phyloP scores from a whole-genome alignment of 331 rosid species.

The Erythrophleum ivorense region DNA sequence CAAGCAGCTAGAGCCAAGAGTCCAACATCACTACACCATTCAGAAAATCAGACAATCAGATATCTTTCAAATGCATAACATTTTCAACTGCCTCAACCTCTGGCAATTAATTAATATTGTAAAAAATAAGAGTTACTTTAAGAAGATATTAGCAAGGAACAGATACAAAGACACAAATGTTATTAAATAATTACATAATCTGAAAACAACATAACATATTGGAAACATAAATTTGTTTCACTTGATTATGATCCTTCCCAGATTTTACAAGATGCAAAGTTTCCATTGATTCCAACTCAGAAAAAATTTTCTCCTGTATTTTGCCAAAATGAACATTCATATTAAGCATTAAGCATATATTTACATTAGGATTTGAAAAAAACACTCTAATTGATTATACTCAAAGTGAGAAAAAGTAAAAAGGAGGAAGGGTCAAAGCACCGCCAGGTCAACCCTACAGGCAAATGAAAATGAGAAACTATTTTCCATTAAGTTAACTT shows the following conservation, averaged over 20 bases:
- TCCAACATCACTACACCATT: constrained; percentile 25
- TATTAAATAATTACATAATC: neutral
- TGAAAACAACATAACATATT: neutral
- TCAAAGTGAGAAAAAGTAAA: neutral
- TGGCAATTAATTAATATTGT: neutral
- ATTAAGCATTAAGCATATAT: neutral
- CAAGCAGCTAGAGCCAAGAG: constrained; percentile 37
- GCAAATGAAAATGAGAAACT: constrained; percentile 4
- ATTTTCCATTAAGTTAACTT: neutral
- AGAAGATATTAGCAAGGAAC: constrained; percentile 11
- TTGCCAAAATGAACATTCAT: neutral
- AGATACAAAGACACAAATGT: neutral
- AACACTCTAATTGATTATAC: neutral
- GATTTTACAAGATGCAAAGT: neutral
- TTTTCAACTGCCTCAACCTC: neutral
- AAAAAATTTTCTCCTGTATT: neutral
- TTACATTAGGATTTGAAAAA: neutral
- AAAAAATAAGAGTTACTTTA: neutral
- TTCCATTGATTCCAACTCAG: neutral
- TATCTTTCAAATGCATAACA: constrained; percentile 18
- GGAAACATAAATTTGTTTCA: constrained; percentile 10
- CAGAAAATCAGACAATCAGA: constrained; percentile 22
- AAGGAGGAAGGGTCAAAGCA: neutral
- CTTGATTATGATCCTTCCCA: constrained; percentile 3
- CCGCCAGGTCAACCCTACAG: neutral